phyloP scores from a whole-genome alignment of 2,329 filamentous ascomycete species.

The Ophiocordyceps camponoti-leonardi region DNA sequence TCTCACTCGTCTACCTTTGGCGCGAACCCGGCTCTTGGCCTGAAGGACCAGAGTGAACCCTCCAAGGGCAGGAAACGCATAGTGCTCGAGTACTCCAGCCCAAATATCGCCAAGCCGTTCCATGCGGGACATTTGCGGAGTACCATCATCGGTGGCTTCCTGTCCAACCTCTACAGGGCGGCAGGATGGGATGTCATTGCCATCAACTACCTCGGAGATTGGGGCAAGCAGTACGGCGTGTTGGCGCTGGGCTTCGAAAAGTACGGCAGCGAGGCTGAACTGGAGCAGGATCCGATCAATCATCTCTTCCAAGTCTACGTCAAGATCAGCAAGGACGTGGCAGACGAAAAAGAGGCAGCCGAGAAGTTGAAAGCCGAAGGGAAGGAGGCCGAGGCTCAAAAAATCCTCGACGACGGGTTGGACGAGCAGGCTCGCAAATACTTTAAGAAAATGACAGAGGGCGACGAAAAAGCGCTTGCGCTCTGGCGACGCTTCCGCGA shows the following conservation, averaged over 20 bases:
- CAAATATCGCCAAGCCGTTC: slow-evolving; percentile 61
- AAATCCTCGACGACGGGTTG: slow-evolving; percentile 20
- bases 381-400: slow-evolving; percentile 18
- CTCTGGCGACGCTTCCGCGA: slow-evolving; percentile 38
- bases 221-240: slow-evolving; percentile 52
- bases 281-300: slow-evolving; percentile 46
- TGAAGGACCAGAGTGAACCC: slow-evolving; percentile 2
- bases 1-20: slow-evolving; percentile 2
- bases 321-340: slow-evolving; percentile 44
- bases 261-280: slow-evolving; percentile 46
- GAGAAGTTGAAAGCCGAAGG: slow-evolving; percentile 25
- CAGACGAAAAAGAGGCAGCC: slow-evolving; percentile 41
- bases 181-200: slow-evolving; percentile 52
- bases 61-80: slow-evolving; percentile 10
- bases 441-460: slow-evolving; percentile 41
- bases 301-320: slow-evolving; percentile 55
- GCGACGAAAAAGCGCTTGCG: slow-evolving; percentile 31
- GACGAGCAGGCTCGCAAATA: slow-evolving; percentile 34
- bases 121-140: slow-evolving; percentile 51
- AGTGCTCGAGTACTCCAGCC: slow-evolving; percentile 57
- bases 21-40: slow-evolving; percentile 1
- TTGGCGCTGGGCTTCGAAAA: slow-evolving; percentile 48
- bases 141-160: slow-evolving; percentile 52
- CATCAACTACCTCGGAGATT: slow-evolving; percentile 60
- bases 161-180: slow-evolving; percentile 45